Base-by-base conservation (phyloP, 179 eudicot species). In the Vitellaria paradoxa region DNA sequence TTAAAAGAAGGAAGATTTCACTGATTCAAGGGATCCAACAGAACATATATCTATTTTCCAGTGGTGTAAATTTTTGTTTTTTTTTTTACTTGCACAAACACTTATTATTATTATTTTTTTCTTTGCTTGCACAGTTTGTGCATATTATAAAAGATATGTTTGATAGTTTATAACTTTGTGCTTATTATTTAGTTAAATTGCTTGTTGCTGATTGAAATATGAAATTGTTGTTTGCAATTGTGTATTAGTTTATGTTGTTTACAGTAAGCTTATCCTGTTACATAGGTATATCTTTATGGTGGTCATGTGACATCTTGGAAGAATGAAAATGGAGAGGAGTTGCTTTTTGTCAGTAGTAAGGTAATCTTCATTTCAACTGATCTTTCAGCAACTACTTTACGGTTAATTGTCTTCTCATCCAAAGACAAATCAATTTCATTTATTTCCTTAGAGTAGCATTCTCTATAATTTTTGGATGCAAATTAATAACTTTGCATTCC, bases 301-400 rank as follows among this genome's bases (percentile, higher is more conserved):
- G 98, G 81, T 80, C 98, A 96, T 4, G 97, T 96, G 76, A 92
- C 94, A 62, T 96, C 99, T 65, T 96, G 99, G 99, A 96, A 92
- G 89, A 96, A 96, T 80, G 97, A 92, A 6, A 83, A 88, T 78
- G 87, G 92, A 21, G 97, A 96, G 83, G 99, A 96, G 80, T 81
- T 96, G 82, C 97, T 96, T 72, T 96, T 92, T 75, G 81, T 92
- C 73, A 94, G 98, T 74, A 90, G 79, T 72, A 92, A 96, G 99
- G 99, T 94, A 81, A 66, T 74, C 2, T 46, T n/a, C 52, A 26
- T 68, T 61, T 69, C 52, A 49, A 49, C 52, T 49, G 8, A 49
- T 49, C 52, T 5, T 49, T 49, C 52, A 5, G 9, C 6, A 49
- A 10, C 9, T 49, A 49, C 52, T 49, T 5, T 1, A 5, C 9